Percentiles rank a stretch among this genome's conserved stretches.
These are phyloP conservation scores for Steccherinum ochraceum DNA, from an alignment of 768 basidiomycete genomes.

Conservation along the genomic window DNA sequence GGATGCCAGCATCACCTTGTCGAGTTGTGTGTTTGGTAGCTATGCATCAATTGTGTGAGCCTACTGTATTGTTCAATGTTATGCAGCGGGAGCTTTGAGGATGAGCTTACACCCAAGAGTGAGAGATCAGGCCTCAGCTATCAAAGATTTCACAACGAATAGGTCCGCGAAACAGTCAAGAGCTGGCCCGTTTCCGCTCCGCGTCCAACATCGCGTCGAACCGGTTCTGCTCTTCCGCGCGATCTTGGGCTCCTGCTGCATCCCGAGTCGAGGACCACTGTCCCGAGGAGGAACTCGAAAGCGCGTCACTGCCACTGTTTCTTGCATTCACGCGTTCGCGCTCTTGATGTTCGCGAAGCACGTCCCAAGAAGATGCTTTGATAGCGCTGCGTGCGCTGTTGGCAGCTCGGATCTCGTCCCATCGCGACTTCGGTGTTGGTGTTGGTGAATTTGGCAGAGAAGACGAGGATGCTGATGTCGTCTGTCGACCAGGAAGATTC, in stretches of 20 bases:
- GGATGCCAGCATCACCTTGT: too few species aligned
- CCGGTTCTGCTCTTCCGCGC: conserved; percentile 41
- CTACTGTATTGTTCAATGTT: too few species aligned
- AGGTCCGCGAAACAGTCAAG: too few species aligned
- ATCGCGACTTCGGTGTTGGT: conserved; percentile 30
- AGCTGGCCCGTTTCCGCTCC: conserved; percentile 41
- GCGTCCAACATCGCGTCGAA: conserved; percentile 57
- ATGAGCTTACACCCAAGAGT: too few species aligned
- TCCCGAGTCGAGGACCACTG: not conserved
- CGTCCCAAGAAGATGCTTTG: conserved; percentile 58
- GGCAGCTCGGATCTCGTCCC: conserved; percentile 61
- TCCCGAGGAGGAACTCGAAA: not conserved
- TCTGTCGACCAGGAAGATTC: too few species aligned
- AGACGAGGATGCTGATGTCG: not conserved
- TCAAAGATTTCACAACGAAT: too few species aligned
- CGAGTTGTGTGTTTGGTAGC: too few species aligned
- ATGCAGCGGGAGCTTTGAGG: too few species aligned
- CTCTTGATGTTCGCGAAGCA: conserved; percentile 46
- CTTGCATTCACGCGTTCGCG: conserved; percentile 33
- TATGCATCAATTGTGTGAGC: too few species aligned
- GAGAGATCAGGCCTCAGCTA: too few species aligned
- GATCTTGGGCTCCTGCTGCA: conserved; percentile 18
- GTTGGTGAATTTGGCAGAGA: conserved; percentile 4
- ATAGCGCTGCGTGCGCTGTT: conserved; percentile 31
- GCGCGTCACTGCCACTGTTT: conserved; percentile 3